Evolutionary conservation across 805 yeast genomes (phyloP), one percentile per base, ranked within the genome.

Genomic region (Zygosaccharomyces siamensis): DNA sequence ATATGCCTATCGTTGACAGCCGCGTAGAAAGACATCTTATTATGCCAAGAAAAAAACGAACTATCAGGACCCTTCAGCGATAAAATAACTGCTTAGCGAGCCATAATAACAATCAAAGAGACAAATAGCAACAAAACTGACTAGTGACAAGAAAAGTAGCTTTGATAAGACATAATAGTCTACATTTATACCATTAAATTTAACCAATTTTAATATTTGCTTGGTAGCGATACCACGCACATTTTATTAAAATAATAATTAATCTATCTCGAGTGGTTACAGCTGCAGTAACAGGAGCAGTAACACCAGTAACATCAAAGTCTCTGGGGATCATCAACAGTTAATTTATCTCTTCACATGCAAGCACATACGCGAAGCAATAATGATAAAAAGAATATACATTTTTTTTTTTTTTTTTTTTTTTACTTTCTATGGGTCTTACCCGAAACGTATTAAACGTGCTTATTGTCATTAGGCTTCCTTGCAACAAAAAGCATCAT

Each of bases 401-500:
- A 41, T 12, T 35, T 18, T 41, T 30, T 40, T 31, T 31, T 31
- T 40, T 7, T 23, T 40, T 24, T 26, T 28, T 28, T 18, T 30
- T 40, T 31, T 31, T 31, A 5, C n/a, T 11, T 6, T 31, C n/a
- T 10, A n/a, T 31, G 7, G 5, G 4, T 31, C 4, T 33, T 33
- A 33, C 20, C 37, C 11, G 37, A 18, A n/a, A 33, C 7, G 12
- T 10, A 33, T 33, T 20, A 33, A 33, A 33, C 37, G 37, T 33
- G 37, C 21, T 33, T 33, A 14, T 8, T 14, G 11, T 33, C 20
- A 12, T 16, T 14, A 24, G 98, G 98, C 74, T 92, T 92, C 74
- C 80, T 84, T 60, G 80, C 89, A 57, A 93, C 80, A 67, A 83
- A 92, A 67, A 93, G 77, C 93, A 89, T 86, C 99, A 93, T 93